Conservation (phyloP, 495 filamentous ascomycete genomes). For the Xanthoparmelia taractica region DNA sequence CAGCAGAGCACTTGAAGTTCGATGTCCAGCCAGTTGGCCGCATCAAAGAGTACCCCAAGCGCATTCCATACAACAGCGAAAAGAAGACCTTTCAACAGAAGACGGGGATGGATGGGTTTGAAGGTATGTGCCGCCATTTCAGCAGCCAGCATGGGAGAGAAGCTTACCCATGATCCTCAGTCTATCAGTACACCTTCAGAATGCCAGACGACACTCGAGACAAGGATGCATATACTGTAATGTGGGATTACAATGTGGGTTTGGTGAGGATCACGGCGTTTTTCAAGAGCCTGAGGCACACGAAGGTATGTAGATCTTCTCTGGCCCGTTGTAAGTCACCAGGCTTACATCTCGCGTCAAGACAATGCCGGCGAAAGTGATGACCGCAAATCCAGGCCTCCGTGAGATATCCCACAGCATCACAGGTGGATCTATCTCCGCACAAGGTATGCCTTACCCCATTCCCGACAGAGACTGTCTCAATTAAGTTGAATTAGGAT, state of each 20-base stretch:
- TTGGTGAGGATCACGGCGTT: slow-evolving; percentile 90
- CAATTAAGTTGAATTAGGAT: slow-evolving; percentile 50
- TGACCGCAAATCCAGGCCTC: slow-evolving; percentile 71
- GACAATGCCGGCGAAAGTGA: slow-evolving; percentile 79
- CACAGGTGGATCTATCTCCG: slow-evolving; percentile 80
- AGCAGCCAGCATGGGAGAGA: background rate
- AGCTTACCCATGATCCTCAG: slow-evolving; percentile 37
- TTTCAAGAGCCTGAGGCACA: slow-evolving; percentile 81
- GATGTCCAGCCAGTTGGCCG: slow-evolving; percentile 58
- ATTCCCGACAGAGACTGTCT: background rate
- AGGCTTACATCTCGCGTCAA: slow-evolving; percentile 27
- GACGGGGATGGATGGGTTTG: slow-evolving; percentile 79
- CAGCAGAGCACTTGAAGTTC: slow-evolving; percentile 51
- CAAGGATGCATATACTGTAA: slow-evolving; percentile 55
- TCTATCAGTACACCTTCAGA: slow-evolving; percentile 87
- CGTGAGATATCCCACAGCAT: slow-evolving; percentile 85
- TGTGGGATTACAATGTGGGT: slow-evolving; percentile 98
- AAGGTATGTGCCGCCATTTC: slow-evolving; percentile 51
- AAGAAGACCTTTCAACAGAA: slow-evolving; percentile 81
- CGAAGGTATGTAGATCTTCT: slow-evolving; percentile 55
- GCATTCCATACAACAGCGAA: slow-evolving; percentile 88
- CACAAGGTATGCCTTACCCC: slow-evolving; percentile 60
- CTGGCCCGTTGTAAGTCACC: background rate
- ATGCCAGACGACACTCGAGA: slow-evolving; percentile 53
- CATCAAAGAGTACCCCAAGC: slow-evolving; percentile 60